Conservation (phyloP, 1,284 basidiomycete species). For the Leccinum huronense region DNA sequence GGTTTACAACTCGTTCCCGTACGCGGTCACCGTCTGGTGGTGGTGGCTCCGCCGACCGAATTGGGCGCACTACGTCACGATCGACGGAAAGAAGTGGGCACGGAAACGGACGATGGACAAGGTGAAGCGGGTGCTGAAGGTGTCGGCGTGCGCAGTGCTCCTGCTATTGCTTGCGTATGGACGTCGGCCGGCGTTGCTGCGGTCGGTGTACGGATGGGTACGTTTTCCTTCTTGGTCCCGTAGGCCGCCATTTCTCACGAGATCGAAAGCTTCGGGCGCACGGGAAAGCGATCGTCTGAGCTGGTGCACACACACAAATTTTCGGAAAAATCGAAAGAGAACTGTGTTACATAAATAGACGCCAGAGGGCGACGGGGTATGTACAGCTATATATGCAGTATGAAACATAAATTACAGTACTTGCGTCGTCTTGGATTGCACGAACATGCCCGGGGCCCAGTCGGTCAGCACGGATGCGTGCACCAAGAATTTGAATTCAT, state of each 20-base stretch:
- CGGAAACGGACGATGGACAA: slow-evolving; percentile 11
- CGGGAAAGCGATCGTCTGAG: background rate
- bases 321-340: background rate
- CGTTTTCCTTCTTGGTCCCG: background rate
- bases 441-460: background rate
- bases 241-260: background rate
- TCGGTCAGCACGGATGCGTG: background rate
- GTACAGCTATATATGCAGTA: slow-evolving; percentile 14
- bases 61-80: slow-evolving; percentile 29
- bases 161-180: slow-evolving; percentile 13
- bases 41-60: slow-evolving; percentile 30
- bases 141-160: slow-evolving; percentile 3
- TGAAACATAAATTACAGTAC: slow-evolving; percentile 28
- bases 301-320: background rate
- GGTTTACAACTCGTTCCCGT: slow-evolving; percentile 30
- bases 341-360: background rate
- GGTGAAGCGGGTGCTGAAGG: slow-evolving; percentile 11
- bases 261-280: slow-evolving; percentile 5
- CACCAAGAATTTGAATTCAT: slow-evolving; percentile 9
- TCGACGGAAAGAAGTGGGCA: slow-evolving; percentile 29
- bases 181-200: slow-evolving; percentile 9
- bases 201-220: slow-evolving; percentile 10
- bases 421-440: background rate
- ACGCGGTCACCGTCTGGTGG: slow-evolving; percentile 33
- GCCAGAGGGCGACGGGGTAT: slow-evolving; percentile 3